phyloP scores from a whole-genome alignment of 2,329 filamentous ascomycete species.

The Nothomitra cinnamomea region DNA sequence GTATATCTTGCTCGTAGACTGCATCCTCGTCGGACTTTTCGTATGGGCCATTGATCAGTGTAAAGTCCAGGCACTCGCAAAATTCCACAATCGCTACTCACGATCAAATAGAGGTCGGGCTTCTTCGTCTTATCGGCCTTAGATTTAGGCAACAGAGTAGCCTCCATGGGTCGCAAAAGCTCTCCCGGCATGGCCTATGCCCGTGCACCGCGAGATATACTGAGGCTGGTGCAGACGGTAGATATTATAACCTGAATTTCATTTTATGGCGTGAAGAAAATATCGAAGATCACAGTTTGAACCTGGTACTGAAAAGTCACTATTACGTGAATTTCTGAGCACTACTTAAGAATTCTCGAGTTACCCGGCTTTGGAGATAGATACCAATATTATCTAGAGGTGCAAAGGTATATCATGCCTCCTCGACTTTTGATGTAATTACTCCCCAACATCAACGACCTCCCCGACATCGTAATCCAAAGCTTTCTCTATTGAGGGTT shows the following conservation, averaged over 20 bases:
- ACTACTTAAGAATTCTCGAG: background rate
- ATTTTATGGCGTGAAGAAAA: no score
- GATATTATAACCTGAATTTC: background rate
- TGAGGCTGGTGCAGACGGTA: background rate
- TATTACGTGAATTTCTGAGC: no score
- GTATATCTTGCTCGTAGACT: slow-evolving; percentile 89
- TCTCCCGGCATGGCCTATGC: slow-evolving; percentile 6
- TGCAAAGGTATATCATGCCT: no score
- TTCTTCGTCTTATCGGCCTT: slow-evolving; percentile 15
- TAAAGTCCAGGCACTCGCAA: background rate
- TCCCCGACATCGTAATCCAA: no score
- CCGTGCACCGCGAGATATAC: background rate
- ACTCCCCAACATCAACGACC: no score
- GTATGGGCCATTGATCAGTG: background rate
- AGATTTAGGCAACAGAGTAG: slow-evolving; percentile 11
- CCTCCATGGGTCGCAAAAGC: slow-evolving; percentile 2
- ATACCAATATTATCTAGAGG: background rate
- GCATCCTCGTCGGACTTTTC: slow-evolving; percentile 57
- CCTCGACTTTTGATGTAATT: no score
- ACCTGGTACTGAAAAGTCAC: no score
- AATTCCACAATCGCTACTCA: slow-evolving; percentile 3
- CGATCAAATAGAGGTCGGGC: slow-evolving; percentile 14
- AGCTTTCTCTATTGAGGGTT: background rate
- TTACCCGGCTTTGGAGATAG: background rate
- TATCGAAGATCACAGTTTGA: no score